Evolutionary conservation across 371 early-diverging fungal species (phyloP).

Genomic region (Mucor mucedo): DNA sequence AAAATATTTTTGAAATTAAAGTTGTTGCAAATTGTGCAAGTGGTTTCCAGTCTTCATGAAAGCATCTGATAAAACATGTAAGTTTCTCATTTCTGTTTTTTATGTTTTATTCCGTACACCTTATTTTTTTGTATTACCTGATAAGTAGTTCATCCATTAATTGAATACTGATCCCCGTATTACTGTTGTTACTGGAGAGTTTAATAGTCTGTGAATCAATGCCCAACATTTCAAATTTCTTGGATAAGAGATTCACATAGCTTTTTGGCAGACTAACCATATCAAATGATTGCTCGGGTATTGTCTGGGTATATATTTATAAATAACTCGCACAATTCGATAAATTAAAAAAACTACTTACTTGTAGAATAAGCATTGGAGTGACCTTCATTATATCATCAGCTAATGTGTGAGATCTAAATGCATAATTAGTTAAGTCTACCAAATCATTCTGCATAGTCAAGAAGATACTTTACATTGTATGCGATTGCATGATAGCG

Average conservation of each 20-base stretch:
- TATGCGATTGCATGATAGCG: conserved; percentile 3
- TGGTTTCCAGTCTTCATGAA: too few species aligned
- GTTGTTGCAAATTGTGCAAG: neutral
- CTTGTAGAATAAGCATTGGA: conserved; percentile 24
- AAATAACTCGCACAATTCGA: neutral
- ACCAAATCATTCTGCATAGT: too few species aligned
- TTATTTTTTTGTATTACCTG: conserved; percentile 1
- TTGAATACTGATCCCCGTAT: conserved; percentile 3
- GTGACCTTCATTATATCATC: neutral
- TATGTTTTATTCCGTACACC: too few species aligned
- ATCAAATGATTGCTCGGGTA: conserved; percentile 19
- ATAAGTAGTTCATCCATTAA: conserved; percentile 10
- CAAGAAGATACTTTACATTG: neutral
- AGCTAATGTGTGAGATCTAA: neutral
- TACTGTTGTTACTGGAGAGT: neutral
- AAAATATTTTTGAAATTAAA: conserved; percentile 1
- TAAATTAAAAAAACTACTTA: neutral
- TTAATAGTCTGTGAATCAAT: conserved; percentile 1
- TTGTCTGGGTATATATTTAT: conserved; percentile 7
- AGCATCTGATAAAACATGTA: neutral
- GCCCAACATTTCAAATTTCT: neutral
- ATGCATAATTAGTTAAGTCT: neutral
- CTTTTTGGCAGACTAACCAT: conserved; percentile 11
- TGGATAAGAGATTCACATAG: conserved; percentile 2
- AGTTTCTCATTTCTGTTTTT: neutral